Evolutionary conservation across 2,329 filamentous ascomycete species (phyloP).

Genomic region (Macroventuria anomochaeta): DNA sequence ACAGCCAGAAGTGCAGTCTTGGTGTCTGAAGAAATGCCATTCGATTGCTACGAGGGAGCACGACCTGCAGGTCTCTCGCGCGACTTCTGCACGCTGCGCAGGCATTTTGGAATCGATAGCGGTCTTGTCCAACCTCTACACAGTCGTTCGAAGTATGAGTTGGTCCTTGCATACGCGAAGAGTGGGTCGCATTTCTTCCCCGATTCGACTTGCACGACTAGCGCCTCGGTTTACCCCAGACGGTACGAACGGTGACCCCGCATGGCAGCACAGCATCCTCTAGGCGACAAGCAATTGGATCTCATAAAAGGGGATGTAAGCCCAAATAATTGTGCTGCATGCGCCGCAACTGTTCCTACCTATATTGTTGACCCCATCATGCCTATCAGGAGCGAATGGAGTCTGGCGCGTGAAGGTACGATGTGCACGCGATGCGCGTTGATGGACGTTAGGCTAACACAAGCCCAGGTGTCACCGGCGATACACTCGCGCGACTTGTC

Average conservation of each 20-base stretch:
- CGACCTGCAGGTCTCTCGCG: too few species aligned
- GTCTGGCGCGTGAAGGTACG: constrained; percentile 49
- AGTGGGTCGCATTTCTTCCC: constrained; percentile 3
- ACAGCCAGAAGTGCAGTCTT: too few species aligned
- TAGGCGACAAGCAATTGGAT: not conserved
- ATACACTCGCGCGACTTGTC: constrained; percentile 65
- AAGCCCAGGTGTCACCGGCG: constrained; percentile 53
- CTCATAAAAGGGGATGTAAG: not conserved
- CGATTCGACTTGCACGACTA: not conserved
- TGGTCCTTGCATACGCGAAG: too few species aligned
- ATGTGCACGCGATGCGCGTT: not conserved
- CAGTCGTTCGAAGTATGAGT: too few species aligned
- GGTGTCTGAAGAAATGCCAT: too few species aligned
- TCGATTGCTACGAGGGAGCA: too few species aligned
- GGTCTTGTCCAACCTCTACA: too few species aligned
- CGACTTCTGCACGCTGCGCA: too few species aligned
- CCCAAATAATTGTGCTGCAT: not conserved
- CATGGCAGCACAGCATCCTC: constrained; percentile 1
- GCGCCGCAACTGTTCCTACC: not conserved
- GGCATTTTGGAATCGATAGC: too few species aligned
- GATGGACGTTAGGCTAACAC: not conserved
- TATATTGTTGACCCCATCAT: constrained; percentile 24
- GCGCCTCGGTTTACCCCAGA: constrained; percentile 7
- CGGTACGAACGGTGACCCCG: not conserved
- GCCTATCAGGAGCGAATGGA: constrained; percentile 49